phyloP scores from a whole-genome alignment of 129 eudicot species.

The Solidago caesia region DNA sequence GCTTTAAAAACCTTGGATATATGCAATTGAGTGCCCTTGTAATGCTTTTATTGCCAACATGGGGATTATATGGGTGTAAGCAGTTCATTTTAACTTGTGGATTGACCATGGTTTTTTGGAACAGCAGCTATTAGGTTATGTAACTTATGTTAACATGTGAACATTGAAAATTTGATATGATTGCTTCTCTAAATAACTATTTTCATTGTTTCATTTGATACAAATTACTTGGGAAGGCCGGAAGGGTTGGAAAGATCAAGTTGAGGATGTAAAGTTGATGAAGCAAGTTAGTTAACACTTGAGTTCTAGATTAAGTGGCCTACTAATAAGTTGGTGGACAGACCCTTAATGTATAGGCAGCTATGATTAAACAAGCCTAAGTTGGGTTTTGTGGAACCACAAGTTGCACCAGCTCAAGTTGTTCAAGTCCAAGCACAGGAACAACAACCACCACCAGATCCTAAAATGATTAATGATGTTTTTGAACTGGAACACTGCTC shows the following conservation, averaged over 20 bases:
- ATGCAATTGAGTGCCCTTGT: neutral
- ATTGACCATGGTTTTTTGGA: neutral
- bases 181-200: neutral
- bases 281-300: neutral
- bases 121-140: too few species aligned
- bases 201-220: neutral
- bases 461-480: too few species aligned
- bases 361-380: neutral
- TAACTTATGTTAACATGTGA: neutral
- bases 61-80: slow-evolving; percentile 1
- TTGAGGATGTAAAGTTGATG: neutral
- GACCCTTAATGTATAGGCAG: neutral
- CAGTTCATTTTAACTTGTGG: slow-evolving; percentile 1
- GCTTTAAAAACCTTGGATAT: neutral
- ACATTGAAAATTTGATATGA: neutral
- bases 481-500: neutral
- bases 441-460: too few species aligned
- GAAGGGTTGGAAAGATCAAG: neutral
- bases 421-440: too few species aligned
- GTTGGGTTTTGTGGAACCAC: neutral
- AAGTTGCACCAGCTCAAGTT: too few species aligned
- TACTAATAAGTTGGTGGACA: neutral
- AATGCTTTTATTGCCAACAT: neutral
- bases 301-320: neutral
- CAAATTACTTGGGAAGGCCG: neutral